Conservation (phyloP, 371 early-diverging fungal species). For the Syncephalis fuscata region DNA sequence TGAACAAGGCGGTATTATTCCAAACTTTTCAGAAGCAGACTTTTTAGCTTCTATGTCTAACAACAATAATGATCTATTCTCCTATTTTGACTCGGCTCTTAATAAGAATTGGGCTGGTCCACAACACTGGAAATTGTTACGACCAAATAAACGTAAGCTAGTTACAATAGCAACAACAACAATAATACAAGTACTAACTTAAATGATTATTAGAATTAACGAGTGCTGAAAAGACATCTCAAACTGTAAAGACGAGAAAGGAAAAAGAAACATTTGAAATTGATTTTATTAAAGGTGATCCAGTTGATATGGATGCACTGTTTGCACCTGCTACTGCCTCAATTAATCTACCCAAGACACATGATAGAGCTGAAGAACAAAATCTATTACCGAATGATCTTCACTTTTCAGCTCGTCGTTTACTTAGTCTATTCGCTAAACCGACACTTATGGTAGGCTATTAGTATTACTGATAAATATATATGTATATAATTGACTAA, state of each 20-base stretch:
- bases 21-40: background rate
- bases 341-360: constrained; percentile 23
- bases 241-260: constrained; percentile 11
- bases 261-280: constrained; percentile 22
- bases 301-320: constrained; percentile 31
- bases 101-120: constrained; percentile 88
- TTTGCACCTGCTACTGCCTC: constrained; percentile 49
- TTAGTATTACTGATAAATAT: constrained; percentile 1
- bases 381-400: constrained; percentile 73
- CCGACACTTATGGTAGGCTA: constrained; percentile 48
- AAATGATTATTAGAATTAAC: background rate
- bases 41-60: constrained; percentile 20
- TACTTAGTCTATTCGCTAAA: constrained; percentile 65
- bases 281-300: constrained; percentile 35
- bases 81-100: constrained; percentile 77
- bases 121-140: constrained; percentile 76
- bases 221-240: constrained; percentile 11
- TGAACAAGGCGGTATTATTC: constrained; percentile 7
- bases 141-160: constrained; percentile 20
- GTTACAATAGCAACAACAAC: background rate
- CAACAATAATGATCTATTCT: constrained; percentile 47
- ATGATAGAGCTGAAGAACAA: constrained; percentile 18
- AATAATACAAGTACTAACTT: background rate
- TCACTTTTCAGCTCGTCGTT: constrained; percentile 66
- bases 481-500: too few relatives aligned